A percentile compares a stretch with the other conserved stretches of the same genome.
Evolutionary conservation across 805 yeast species (phyloP).

Genomic region (Huiozyma sinensis): DNA sequence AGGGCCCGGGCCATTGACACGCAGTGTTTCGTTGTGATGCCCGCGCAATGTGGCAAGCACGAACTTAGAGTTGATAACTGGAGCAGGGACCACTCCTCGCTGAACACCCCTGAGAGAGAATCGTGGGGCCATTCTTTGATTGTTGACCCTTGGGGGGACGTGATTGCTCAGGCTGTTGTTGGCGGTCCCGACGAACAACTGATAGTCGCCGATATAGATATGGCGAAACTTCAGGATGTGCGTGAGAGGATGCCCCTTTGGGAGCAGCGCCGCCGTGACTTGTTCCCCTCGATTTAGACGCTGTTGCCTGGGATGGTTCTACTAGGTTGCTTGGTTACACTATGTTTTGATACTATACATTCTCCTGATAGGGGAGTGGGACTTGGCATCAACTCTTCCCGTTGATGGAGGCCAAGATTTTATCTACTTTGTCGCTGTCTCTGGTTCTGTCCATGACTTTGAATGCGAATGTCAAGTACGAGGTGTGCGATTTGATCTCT

Average conservation of each 20-base stretch:
- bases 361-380: no score
- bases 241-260: conserved; percentile 69
- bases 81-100: conserved; percentile 7
- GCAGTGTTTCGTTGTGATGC: conserved; percentile 78
- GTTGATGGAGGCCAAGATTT: not conserved
- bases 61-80: conserved; percentile 34
- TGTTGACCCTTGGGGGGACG: conserved; percentile 86
- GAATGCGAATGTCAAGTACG: conserved; percentile 84
- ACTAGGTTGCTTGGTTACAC: no score
- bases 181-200: conserved; percentile 31
- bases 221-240: conserved; percentile 36
- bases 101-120: conserved; percentile 29
- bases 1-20: conserved; percentile 80
- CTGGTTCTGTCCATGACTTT: conserved; percentile 25
- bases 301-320: no score
- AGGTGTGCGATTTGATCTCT: conserved; percentile 88
- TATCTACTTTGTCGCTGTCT: conserved; percentile 8
- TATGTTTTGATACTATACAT: no score
- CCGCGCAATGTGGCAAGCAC: conserved; percentile 80
- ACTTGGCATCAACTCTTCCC: not conserved
- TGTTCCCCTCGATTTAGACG: no score
- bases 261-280: conserved; percentile 52
- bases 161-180: conserved; percentile 48
- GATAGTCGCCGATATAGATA: conserved; percentile 58
- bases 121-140: conserved; percentile 84